Conservation (phyloP, 2,329 filamentous ascomycete genomes). For the Xylariaceae sp. region DNA sequence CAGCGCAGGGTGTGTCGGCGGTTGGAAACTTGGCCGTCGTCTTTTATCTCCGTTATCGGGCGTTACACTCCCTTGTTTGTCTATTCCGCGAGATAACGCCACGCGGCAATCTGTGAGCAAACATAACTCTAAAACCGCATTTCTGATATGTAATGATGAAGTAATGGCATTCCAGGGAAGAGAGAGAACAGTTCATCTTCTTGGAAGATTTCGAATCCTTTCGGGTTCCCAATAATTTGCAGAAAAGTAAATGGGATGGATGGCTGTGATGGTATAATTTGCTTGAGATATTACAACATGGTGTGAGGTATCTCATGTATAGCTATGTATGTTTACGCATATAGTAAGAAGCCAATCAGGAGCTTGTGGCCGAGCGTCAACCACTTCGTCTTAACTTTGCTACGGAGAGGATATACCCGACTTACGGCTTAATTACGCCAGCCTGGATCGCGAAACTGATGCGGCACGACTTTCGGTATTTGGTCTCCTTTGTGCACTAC, state of each 20-base stretch:
- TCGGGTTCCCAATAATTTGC: no score
- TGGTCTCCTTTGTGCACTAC: conserved; percentile 14
- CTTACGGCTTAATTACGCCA: no score
- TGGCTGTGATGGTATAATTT: no score
- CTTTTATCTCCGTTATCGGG: conserved; percentile 43
- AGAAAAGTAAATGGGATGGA: no score
- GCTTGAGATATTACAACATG: no score
- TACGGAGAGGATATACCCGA: no score
- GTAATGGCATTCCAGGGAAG: conserved; percentile 1
- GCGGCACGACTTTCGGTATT: no score
- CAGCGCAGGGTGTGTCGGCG: conserved; percentile 15
- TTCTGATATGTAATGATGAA: conserved; percentile 6
- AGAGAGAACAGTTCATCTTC: no score
- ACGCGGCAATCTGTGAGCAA: conserved; percentile 11
- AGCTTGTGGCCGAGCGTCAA: neutral
- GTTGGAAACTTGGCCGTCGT: conserved; percentile 16
- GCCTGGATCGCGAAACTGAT: conserved; percentile 27
- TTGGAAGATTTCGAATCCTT: no score
- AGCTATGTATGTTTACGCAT: no score
- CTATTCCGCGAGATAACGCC: conserved; percentile 37
- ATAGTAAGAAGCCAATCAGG: no score
- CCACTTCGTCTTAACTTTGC: neutral
- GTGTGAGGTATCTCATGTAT: no score
- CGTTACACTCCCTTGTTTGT: conserved; percentile 21
- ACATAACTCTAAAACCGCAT: neutral